These are phyloP conservation scores for Metahyphopichia silvanorum DNA, from an alignment of 805 yeast genomes.

Conservation along the genomic window DNA sequence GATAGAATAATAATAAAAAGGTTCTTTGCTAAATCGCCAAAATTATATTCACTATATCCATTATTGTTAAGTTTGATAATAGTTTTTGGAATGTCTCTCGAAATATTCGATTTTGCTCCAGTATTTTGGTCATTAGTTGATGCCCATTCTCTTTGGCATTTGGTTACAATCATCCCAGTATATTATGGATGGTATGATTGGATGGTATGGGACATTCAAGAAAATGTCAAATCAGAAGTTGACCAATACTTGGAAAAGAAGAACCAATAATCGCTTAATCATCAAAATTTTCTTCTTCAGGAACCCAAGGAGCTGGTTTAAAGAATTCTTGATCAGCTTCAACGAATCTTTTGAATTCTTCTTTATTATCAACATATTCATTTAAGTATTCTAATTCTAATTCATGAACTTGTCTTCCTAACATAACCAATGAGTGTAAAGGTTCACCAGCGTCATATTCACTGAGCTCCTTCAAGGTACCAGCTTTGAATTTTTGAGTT, in stretches of 20 bases:
- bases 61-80: slow-evolving; percentile 41
- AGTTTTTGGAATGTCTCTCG: slow-evolving; percentile 78
- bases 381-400: slow-evolving; percentile 82
- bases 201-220: slow-evolving; percentile 40
- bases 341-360: slow-evolving; percentile 45
- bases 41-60: slow-evolving; percentile 39
- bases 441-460: slow-evolving; percentile 93
- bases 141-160: slow-evolving; percentile 95
- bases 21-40: slow-evolving; percentile 32
- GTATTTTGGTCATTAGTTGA: slow-evolving; percentile 61
- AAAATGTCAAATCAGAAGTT: slow-evolving; percentile 23
- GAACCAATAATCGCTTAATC: slow-evolving; percentile 7
- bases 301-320: slow-evolving; percentile 69
- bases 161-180: slow-evolving; percentile 63
- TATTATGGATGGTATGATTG: slow-evolving; percentile 43
- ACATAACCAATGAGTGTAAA: slow-evolving; percentile 82
- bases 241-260: slow-evolving; percentile 9
- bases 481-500: slow-evolving; percentile 78
- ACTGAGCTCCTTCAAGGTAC: slow-evolving; percentile 71
- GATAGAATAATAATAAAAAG: slow-evolving; percentile 21
- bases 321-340: slow-evolving; percentile 62
- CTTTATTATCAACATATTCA: slow-evolving; percentile 67
- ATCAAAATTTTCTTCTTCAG: slow-evolving; percentile 28
- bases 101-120: slow-evolving; percentile 85
- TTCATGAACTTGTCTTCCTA: slow-evolving; percentile 94